A percentile compares a stretch with the other conserved stretches of the same genome.
phyloP scores from a whole-genome alignment of 2,329 filamentous ascomycete species.

The Fusarium odoratissimum region DNA sequence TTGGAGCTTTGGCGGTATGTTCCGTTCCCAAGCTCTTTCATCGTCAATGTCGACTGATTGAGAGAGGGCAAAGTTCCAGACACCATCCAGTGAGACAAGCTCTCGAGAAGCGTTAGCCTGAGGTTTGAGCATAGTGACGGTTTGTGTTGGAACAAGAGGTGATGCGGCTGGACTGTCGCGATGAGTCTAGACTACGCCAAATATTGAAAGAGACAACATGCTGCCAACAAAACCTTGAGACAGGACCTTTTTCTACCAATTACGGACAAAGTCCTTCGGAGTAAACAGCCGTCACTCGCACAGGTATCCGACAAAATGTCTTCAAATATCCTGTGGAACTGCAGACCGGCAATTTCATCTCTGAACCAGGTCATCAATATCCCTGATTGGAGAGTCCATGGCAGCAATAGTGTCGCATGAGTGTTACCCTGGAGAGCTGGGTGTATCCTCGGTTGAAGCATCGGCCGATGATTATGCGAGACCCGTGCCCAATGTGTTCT shows the following conservation, averaged over 20 bases:
- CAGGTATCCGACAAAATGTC: neutral
- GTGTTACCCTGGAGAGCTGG: neutral
- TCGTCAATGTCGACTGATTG: neutral
- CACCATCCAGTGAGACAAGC: neutral
- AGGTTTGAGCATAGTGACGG: neutral
- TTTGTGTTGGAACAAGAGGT: neutral
- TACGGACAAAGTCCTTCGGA: neutral
- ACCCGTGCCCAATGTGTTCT: neutral
- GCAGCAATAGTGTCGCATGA: neutral
- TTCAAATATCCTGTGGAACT: too few species aligned
- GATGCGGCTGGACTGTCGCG: neutral
- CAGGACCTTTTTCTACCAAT: neutral
- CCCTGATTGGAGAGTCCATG: neutral
- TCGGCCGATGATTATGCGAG: neutral
- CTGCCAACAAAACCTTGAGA: fast-evolving
- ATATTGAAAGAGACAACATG: neutral
- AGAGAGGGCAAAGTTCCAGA: neutral
- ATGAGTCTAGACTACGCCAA: fast-evolving
- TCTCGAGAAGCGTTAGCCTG: neutral
- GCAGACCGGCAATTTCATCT: neutral
- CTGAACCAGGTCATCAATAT: neutral
- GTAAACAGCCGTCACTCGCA: neutral
- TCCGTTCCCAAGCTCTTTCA: neutral
- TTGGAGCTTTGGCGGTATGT: neutral
- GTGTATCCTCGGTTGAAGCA: neutral